These are phyloP conservation scores for Colletotrichum falcatum DNA, from an alignment of 2,329 filamentous ascomycete genomes.

Conservation along the genomic window DNA sequence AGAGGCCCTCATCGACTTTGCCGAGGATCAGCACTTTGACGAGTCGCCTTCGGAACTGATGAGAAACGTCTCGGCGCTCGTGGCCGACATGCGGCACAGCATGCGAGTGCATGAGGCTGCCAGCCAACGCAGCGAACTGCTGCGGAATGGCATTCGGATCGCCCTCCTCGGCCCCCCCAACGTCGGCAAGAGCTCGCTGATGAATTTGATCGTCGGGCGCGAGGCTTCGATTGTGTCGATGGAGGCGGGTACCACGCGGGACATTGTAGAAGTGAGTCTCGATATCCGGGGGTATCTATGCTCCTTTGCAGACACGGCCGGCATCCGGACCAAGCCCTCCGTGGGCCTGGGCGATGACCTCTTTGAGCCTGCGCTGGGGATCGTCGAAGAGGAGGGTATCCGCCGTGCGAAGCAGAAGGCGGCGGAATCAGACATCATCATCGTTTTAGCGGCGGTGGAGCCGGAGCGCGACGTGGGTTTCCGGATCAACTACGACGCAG, in stretches of 20 bases:
- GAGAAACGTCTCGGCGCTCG: slow-evolving; percentile 73
- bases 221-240: slow-evolving; percentile 95
- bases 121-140: slow-evolving; percentile 83
- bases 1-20: slow-evolving; percentile 96
- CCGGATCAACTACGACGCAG: slow-evolving; percentile 64
- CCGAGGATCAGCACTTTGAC: slow-evolving; percentile 97
- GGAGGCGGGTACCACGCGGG: slow-evolving; percentile 92
- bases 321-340: slow-evolving; percentile 70
- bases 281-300: slow-evolving; percentile 92
- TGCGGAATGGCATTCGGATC: slow-evolving; percentile 86
- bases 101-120: slow-evolving; percentile 80
- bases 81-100: slow-evolving; percentile 69
- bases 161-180: slow-evolving; percentile 93
- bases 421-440: slow-evolving; percentile 83
- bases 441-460: slow-evolving; percentile 84
- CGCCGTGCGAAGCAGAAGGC: slow-evolving; percentile 85
- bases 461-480: slow-evolving; percentile 48
- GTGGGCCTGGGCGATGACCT: slow-evolving; percentile 31
- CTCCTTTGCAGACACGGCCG: slow-evolving; percentile 95
- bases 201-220: slow-evolving; percentile 89
- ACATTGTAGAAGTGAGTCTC: slow-evolving; percentile 91
- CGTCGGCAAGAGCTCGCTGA: slow-evolving; percentile 91
- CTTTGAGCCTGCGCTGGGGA: slow-evolving; percentile 65
- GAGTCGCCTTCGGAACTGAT: slow-evolving; percentile 82
- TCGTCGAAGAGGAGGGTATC: slow-evolving; percentile 91